A percentile compares a stretch with the other conserved stretches of the same genome.
Evolutionary conservation across 2,329 filamentous ascomycete species (phyloP).

Genomic region (Hypomyces rosellus): DNA sequence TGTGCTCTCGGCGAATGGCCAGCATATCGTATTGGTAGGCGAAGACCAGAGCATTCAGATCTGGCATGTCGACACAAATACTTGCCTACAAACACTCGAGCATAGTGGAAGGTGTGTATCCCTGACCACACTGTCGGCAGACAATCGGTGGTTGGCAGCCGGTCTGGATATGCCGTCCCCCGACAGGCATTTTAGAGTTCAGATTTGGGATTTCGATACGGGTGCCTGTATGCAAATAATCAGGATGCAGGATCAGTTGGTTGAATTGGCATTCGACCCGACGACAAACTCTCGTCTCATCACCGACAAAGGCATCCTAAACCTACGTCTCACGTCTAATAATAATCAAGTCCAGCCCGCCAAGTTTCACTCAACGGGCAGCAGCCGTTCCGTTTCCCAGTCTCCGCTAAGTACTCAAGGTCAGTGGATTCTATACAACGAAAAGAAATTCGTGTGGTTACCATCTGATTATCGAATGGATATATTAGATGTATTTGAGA

Average conservation of each 20-base stretch:
- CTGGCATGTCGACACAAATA: background rate
- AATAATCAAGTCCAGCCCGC: background rate
- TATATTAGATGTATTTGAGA: background rate
- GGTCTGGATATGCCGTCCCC: background rate
- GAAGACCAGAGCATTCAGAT: background rate
- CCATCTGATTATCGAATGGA: background rate
- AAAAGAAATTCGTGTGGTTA: background rate
- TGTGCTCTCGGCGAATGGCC: background rate
- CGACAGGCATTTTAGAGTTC: background rate
- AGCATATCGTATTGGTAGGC: background rate
- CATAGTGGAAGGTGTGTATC: background rate
- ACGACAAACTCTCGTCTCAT: background rate
- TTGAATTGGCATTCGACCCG: background rate
- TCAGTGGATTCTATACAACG: background rate
- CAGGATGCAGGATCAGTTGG: background rate
- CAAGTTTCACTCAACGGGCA: background rate
- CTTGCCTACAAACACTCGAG: background rate
- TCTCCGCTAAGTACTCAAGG: background rate
- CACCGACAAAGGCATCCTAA: background rate
- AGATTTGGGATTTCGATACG: background rate
- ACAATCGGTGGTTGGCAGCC: background rate
- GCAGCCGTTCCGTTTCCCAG: background rate
- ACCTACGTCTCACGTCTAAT: background rate
- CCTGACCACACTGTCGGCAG: background rate
- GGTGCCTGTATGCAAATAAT: background rate